Conservation (phyloP, 257 asterid genomes). For the Gardenia jasminoides region DNA sequence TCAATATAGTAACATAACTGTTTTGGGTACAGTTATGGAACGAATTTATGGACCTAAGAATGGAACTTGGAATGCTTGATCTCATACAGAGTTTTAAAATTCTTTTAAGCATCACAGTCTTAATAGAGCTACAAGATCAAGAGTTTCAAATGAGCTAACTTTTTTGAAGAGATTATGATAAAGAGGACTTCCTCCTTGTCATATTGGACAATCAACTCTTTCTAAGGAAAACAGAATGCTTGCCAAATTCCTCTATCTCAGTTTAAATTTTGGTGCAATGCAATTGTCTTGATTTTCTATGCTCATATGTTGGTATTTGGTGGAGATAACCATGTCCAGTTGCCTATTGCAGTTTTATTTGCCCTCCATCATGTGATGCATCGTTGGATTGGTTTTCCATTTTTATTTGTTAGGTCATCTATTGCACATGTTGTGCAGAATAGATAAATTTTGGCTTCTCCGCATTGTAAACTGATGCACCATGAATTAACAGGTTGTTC, state of each 20-base stretch:
- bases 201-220: not conserved
- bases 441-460: not conserved
- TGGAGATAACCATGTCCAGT: not conserved
- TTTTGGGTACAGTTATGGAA: not conserved
- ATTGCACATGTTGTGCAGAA: not conserved
- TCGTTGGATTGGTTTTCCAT: not conserved
- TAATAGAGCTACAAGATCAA: not conserved
- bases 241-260: not conserved
- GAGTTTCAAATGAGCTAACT: not conserved
- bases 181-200: not conserved
- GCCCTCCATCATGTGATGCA: not conserved
- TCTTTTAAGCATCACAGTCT: not conserved
- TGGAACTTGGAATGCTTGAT: not conserved
- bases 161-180: not conserved
- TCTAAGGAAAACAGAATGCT: not conserved
- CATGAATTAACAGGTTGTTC: conserved; percentile 59
- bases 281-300: not conserved
- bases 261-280: not conserved
- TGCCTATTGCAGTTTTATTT: too few relatives aligned
- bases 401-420: not conserved
- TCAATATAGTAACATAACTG: not conserved
- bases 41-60: too few relatives aligned
- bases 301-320: not conserved
- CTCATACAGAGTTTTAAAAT: not conserved
- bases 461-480: conserved; percentile 3